A percentile compares a stretch with the other conserved stretches of the same genome.
These are phyloP conservation scores for Trichoderma cornu-damae DNA, from an alignment of 2,329 filamentous ascomycete species.

Conservation along the genomic window DNA sequence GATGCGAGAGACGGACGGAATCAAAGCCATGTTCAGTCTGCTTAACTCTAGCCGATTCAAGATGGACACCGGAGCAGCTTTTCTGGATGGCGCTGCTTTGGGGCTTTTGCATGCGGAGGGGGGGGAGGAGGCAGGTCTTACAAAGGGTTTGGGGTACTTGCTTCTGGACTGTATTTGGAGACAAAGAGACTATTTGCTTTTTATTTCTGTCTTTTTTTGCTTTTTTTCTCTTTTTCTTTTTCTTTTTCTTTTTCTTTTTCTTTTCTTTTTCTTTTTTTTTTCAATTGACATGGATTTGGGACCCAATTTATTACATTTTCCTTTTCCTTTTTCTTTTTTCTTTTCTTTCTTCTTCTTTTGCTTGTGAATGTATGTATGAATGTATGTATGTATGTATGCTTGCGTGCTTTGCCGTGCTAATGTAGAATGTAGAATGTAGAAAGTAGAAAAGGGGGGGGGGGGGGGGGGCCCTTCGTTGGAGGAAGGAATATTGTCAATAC, in stretches of 20 bases:
- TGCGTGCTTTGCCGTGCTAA: no score
- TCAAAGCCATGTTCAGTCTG: background rate
- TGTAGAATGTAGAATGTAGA: no score
- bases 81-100: background rate
- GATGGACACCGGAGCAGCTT: background rate
- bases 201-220: background rate
- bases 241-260: background rate
- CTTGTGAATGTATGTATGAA: no score
- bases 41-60: conserved; percentile 11
- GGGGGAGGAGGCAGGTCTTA: no score
- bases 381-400: no score
- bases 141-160: background rate
- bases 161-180: conserved; percentile 12
- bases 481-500: background rate
- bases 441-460: no score
- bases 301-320: background rate
- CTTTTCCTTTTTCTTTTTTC: background rate
- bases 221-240: background rate
- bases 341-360: background rate
- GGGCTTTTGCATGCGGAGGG: background rate
- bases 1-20: conserved; percentile 14
- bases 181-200: background rate
- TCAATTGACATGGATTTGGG: background rate
- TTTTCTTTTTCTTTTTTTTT: background rate
- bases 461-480: no score